phyloP scores from a whole-genome alignment of 441 rosid species.

The Gossypium davidsonii region DNA sequence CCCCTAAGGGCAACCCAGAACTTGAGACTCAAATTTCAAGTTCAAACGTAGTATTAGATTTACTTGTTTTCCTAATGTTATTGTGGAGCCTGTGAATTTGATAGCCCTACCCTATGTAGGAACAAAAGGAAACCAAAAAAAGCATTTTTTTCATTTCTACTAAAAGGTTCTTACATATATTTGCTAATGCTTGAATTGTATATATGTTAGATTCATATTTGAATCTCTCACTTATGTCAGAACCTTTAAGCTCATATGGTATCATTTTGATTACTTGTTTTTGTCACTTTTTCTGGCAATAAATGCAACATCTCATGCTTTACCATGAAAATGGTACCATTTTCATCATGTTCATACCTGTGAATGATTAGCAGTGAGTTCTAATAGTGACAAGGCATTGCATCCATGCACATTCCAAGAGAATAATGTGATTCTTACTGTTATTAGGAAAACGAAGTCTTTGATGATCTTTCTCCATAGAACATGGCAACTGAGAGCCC shows the following conservation, averaged over 20 bases:
- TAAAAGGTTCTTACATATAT: neutral
- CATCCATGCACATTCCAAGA: slow-evolving; percentile 13
- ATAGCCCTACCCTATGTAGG: neutral
- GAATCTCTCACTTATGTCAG: neutral
- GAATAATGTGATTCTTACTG: slow-evolving; percentile 14
- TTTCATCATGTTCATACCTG: neutral
- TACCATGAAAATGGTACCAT: neutral
- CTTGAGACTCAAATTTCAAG: neutral
- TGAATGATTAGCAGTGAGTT: slow-evolving; percentile 16
- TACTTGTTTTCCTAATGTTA: neutral
- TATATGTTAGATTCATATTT: neutral
- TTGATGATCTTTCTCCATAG: neutral
- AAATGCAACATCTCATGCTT: neutral
- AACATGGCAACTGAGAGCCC: slow-evolving; percentile 80
- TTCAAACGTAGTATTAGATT: neutral
- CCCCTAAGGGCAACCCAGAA: neutral
- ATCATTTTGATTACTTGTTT: neutral
- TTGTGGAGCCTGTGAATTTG: neutral
- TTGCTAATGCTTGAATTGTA: neutral
- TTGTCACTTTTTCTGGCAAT: neutral
- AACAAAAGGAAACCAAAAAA: neutral
- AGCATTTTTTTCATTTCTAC: neutral
- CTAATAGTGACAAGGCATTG: slow-evolving; percentile 15
- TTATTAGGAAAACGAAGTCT: slow-evolving; percentile 1
- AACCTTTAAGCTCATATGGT: neutral